Conservation (phyloP, 2,329 filamentous ascomycete species). For the Coleophoma cylindrospora region DNA sequence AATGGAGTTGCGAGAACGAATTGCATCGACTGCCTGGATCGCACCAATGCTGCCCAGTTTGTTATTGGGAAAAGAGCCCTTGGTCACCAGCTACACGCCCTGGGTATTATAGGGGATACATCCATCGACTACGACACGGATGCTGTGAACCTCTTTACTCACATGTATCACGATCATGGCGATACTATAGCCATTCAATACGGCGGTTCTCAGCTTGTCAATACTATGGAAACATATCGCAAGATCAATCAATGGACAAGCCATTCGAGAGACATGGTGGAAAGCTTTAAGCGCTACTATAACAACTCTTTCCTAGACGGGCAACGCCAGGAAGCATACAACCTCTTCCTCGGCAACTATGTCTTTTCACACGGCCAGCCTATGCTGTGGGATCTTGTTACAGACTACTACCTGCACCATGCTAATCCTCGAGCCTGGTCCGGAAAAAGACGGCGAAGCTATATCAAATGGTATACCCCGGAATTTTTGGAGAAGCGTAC, state of each 20-base stretch:
- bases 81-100: slow-evolving; percentile 84
- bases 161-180: slow-evolving; percentile 97
- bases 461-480: slow-evolving; percentile 86
- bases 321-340: slow-evolving; percentile 97
- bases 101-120: slow-evolving; percentile 78
- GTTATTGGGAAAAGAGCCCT: slow-evolving; percentile 94
- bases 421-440: slow-evolving; percentile 73
- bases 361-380: slow-evolving; percentile 82
- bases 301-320: slow-evolving; percentile 97
- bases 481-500: slow-evolving; percentile 59
- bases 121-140: slow-evolving; percentile 91
- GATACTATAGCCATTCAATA: slow-evolving; percentile 98
- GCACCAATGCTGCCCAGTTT: slow-evolving; percentile 96
- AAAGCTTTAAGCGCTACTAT: slow-evolving; percentile 98
- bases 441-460: slow-evolving; percentile 58
- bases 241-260: slow-evolving; percentile 99
- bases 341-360: slow-evolving; percentile 95
- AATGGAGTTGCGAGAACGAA: slow-evolving; percentile 94
- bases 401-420: slow-evolving; percentile 95
- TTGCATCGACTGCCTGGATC: slow-evolving; percentile 95
- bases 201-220: slow-evolving; percentile 93
- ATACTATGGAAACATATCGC: slow-evolving; percentile 98
- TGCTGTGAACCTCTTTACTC: slow-evolving; percentile 91
- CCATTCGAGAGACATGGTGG: slow-evolving; percentile 96
- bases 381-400: slow-evolving; percentile 93